phyloP scores from a whole-genome alignment of 148 eudicot genomes.

The Cornus kousa region DNA sequence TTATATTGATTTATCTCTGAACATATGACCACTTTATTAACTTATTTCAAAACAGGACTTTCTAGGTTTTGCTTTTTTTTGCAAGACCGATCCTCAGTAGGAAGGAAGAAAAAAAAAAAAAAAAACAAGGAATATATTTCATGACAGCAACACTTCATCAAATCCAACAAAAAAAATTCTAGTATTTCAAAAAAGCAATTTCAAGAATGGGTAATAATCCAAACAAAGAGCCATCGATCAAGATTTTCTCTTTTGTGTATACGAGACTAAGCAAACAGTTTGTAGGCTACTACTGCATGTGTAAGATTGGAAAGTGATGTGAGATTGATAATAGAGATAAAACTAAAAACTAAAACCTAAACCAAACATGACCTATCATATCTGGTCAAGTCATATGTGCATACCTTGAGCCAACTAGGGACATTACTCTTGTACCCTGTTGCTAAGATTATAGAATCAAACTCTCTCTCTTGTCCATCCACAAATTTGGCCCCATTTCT shows the following conservation, averaged over 20 bases:
- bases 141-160: slow-evolving; percentile 61
- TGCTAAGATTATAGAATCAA: slow-evolving; percentile 80
- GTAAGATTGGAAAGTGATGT: slow-evolving; percentile 62
- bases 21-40: neutral
- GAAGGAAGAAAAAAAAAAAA: neutral
- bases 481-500: slow-evolving; percentile 72
- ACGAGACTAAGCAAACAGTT: slow-evolving; percentile 38
- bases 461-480: slow-evolving; percentile 72
- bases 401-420: slow-evolving; percentile 73
- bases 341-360: neutral
- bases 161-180: slow-evolving; percentile 8
- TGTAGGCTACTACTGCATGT: slow-evolving; percentile 42
- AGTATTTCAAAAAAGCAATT: neutral
- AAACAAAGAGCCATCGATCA: slow-evolving; percentile 42
- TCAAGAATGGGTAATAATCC: slow-evolving; percentile 37
- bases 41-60: slow-evolving; percentile 13
- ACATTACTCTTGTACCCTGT: slow-evolving; percentile 89
- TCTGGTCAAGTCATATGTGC: neutral
- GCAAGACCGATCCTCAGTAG: neutral
- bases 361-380: neutral
- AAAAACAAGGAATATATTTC: neutral
- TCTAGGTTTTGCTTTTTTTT: neutral
- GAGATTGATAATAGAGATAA: slow-evolving; percentile 40
- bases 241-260: slow-evolving; percentile 41
- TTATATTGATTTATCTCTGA: neutral